These are phyloP conservation scores for Pneumocystis wakefieldiae DNA, from an alignment of 1,139 yeast genomes.

Conservation along the genomic window DNA sequence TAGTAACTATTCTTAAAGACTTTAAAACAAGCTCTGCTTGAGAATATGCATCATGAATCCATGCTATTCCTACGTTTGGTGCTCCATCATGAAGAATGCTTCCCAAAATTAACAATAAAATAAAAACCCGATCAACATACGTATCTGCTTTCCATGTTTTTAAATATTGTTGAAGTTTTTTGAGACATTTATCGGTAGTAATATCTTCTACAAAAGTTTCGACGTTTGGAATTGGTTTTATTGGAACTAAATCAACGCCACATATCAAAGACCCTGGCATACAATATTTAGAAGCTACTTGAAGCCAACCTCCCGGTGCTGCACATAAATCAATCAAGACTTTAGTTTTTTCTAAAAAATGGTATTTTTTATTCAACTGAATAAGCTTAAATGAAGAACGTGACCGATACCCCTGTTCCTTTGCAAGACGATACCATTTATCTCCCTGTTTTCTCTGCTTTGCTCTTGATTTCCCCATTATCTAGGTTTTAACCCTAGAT, in stretches of 20 bases:
- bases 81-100: slow-evolving; percentile 98
- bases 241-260: slow-evolving; percentile 96
- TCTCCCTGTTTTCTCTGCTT: background rate
- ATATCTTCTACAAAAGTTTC: slow-evolving; percentile 93
- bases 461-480: background rate
- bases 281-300: slow-evolving; percentile 86
- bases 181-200: slow-evolving; percentile 94
- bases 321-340: slow-evolving; percentile 97
- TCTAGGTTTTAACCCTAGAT: too few species aligned
- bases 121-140: background rate
- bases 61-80: slow-evolving; percentile 96
- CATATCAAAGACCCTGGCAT: slow-evolving; percentile 85
- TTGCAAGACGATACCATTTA: background rate
- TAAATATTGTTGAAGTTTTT: slow-evolving; percentile 84
- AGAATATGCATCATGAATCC: slow-evolving; percentile 98
- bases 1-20: slow-evolving; percentile 89
- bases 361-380: slow-evolving; percentile 91
- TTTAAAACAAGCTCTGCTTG: slow-evolving; percentile 91
- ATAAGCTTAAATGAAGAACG: slow-evolving; percentile 94
- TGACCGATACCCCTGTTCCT: slow-evolving; percentile 71
- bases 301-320: slow-evolving; percentile 87
- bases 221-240: slow-evolving; percentile 83
- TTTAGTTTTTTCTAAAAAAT: slow-evolving; percentile 86
- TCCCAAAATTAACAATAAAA: background rate
- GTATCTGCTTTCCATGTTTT: slow-evolving; percentile 97